phyloP scores from a whole-genome alignment of 2,329 filamentous ascomycete genomes.

The Magnaporthiopsis poae region DNA sequence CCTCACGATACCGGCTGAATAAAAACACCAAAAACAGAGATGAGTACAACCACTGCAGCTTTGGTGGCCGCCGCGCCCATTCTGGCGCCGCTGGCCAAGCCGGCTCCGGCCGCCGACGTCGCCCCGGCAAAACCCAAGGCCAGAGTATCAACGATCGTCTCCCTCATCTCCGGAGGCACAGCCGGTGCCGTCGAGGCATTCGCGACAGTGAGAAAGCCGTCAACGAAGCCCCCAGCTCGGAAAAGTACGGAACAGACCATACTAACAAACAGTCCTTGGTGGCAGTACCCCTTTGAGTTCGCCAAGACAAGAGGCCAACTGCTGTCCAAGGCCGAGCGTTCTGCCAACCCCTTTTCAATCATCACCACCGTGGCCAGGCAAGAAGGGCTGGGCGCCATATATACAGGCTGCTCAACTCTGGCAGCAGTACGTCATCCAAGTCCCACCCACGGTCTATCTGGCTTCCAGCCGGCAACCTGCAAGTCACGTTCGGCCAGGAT shows the following conservation, averaged over 20 bases:
- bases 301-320: constrained; percentile 56
- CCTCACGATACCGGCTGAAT: too few species aligned
- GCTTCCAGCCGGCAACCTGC: too few species aligned
- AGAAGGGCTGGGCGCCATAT: constrained; percentile 49
- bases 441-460: too few species aligned
- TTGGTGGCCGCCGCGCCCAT: too few species aligned
- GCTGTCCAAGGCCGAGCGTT: constrained; percentile 13
- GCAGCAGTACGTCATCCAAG: constrained; percentile 29
- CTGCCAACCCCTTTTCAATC: constrained; percentile 47
- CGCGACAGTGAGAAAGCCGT: constrained; percentile 28
- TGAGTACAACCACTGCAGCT: too few species aligned
- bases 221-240: too few species aligned
- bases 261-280: neutral
- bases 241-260: neutral
- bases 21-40: too few species aligned
- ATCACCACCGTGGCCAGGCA: constrained; percentile 42
- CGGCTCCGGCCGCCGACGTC: neutral
- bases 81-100: too few species aligned
- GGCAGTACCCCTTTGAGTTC: constrained; percentile 55
- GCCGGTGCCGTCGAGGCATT: constrained; percentile 44
- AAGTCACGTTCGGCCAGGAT: too few species aligned
- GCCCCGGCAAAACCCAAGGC: neutral
- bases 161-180: constrained; percentile 38
- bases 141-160: constrained; percentile 29
- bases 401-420: constrained; percentile 53